Evolutionary conservation across 306 rosid species (phyloP), one percentile per base, ranked within the genome.

Genomic region (Rosa persica): DNA sequence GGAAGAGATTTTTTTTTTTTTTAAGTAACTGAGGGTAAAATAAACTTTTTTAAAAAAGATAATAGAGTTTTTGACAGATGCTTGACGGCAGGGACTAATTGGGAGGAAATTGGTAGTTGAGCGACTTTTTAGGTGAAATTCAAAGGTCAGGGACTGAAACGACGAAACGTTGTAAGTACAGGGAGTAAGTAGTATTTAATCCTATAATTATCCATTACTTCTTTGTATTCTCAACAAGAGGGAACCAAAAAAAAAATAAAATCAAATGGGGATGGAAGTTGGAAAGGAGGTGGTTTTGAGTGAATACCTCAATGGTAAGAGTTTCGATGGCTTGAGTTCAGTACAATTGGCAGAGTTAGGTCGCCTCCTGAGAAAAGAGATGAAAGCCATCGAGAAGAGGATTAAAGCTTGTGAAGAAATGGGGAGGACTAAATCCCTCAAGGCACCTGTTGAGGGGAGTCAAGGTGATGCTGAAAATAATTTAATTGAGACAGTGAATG

Each of bases 271-370:
- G 48, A 44, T 44, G 48, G 48, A 44, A 13, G 23, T 70, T 27
- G 51, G 55, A 23, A 25, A 43, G 61, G 55, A 71, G 47, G 52
- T 55, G 0, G 36, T 20, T 34, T 11, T 70, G 25, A 16, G 13
- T 6, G 62, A 70, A 38, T 39, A 69, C 49, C 46, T 78, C 11
- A 70, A 55, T 17, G 52, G 81, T 60, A 60, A 78, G 48, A 67
- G 47, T 46, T 20, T 71, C 1, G 12, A 8, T 15, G 43, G 72
- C 60, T 17, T 47, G 15, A 61, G n/a, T 70, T 27, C 44, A 44
- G 51, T 46, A 70, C 27, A 43, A n/a, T 20, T 78, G 62, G 19
- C 3, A 8, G 40, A 38, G 34, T 49, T 78, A 12, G 23, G 27
- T 9, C 51, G 48, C 48, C 48, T 44, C 13, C 2, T 44, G 48